Evolutionary conservation across 2,329 filamentous ascomycete species (phyloP).

Genomic region (Pochonia chlamydosporia): DNA sequence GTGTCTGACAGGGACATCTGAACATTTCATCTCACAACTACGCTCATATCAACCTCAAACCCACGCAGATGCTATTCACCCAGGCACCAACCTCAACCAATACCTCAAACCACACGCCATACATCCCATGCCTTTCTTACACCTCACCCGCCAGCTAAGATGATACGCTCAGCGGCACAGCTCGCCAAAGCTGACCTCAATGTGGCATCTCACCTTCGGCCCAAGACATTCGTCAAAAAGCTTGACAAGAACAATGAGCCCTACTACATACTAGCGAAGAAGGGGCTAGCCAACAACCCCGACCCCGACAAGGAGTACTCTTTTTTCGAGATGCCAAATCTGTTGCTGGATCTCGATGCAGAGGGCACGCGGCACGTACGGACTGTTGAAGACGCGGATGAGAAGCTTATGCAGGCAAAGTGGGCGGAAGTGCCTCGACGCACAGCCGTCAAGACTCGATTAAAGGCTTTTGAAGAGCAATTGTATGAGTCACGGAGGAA

Average conservation of each 20-base stretch:
- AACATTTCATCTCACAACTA: background rate
- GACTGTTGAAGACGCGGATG: slow-evolving; percentile 29
- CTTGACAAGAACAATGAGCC: slow-evolving; percentile 14
- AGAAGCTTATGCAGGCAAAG: slow-evolving; percentile 21
- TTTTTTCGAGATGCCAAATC: slow-evolving; percentile 34
- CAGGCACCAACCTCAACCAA: background rate
- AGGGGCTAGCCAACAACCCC: slow-evolving; percentile 2
- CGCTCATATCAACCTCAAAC: background rate
- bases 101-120: background rate
- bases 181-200: slow-evolving; percentile 6
- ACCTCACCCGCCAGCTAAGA: background rate
- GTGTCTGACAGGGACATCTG: background rate
- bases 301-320: slow-evolving; percentile 13
- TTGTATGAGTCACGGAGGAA: slow-evolving; percentile 20
- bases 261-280: slow-evolving; percentile 22
- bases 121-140: background rate
- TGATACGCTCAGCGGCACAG: slow-evolving; percentile 13
- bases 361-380: slow-evolving; percentile 38
- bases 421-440: slow-evolving; percentile 22
- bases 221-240: slow-evolving; percentile 19
- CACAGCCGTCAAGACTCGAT: slow-evolving; percentile 17
- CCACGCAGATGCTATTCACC: background rate
- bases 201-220: slow-evolving; percentile 7
- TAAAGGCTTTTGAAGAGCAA: slow-evolving; percentile 24
- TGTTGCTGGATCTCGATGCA: slow-evolving; percentile 48